These are phyloP conservation scores for Cryptosporidium parvum DNA, from an alignment of 169 alveolate genomes.

Conservation along the genomic window DNA sequence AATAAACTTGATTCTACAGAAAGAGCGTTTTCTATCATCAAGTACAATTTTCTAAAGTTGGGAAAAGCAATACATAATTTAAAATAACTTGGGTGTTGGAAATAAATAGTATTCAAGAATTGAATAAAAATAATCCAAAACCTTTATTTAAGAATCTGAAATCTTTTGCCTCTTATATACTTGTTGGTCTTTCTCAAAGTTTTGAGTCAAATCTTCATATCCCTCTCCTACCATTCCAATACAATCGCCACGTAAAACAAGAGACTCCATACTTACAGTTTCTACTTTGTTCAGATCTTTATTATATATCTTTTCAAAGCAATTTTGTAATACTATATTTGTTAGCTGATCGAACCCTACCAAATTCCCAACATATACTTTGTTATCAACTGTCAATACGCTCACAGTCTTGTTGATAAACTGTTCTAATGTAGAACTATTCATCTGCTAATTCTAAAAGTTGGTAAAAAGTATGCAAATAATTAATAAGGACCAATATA, in stretches of 20 bases:
- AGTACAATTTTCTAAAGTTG: not conserved
- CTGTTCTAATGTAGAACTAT: conserved; percentile 7
- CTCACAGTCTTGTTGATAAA: conserved; percentile 22
- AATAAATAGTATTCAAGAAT: too few relatives aligned
- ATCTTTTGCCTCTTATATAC: conserved; percentile 19
- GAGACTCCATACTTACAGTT: conserved; percentile 15
- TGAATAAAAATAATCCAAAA: not conserved
- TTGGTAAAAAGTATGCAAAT: too few relatives aligned
- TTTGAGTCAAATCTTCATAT: not conserved
- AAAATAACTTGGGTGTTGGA: not conserved
- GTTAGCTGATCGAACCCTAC: conserved; percentile 92
- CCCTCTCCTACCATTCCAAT: conserved; percentile 65
- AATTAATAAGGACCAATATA: not conserved
- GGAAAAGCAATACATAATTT: not conserved
- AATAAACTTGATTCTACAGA: too few relatives aligned
- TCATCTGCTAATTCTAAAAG: conserved; percentile 10
- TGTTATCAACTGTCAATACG: conserved; percentile 87
- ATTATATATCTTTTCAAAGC: conserved; percentile 87
- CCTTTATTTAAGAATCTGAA: not conserved
- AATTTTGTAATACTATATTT: conserved; percentile 86
- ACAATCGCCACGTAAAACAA: conserved; percentile 59
- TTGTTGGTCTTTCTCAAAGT: not conserved
- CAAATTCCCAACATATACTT: conserved; percentile 88
- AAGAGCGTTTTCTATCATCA: too few relatives aligned
- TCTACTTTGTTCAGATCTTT: conserved; percentile 16